phyloP scores from a whole-genome alignment of 768 basidiomycete genomes.

The Trametes cinnabarina region DNA sequence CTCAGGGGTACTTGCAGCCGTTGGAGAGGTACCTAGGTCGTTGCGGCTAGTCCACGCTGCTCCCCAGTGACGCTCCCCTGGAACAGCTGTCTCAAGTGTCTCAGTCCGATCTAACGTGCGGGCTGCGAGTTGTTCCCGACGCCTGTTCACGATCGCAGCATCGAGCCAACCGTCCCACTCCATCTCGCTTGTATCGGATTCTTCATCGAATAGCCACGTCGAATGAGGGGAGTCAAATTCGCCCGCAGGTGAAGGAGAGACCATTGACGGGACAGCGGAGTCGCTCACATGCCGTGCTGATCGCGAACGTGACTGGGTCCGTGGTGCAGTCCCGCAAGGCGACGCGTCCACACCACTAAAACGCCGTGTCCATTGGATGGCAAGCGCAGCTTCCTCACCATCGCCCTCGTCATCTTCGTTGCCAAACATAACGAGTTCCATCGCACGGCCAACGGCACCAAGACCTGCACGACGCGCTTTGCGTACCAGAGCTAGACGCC shows the following conservation, averaged over 20 bases:
- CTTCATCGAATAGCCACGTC: background rate
- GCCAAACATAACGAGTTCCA: slow-evolving; percentile 39
- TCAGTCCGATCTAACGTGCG: slow-evolving; percentile 1
- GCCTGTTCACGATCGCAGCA: slow-evolving; percentile 46
- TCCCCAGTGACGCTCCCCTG: slow-evolving; percentile 3
- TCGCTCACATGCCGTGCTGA: background rate
- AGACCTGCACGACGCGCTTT: slow-evolving; percentile 57
- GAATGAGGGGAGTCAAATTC: background rate
- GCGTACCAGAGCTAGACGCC: slow-evolving; percentile 51
- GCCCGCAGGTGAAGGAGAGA: background rate
- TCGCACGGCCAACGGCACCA: slow-evolving; percentile 53
- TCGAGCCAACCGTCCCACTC: slow-evolving; percentile 71
- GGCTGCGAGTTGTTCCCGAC: slow-evolving; percentile 27
- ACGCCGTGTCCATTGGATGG: slow-evolving; percentile 17
- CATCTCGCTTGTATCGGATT: slow-evolving; percentile 43
- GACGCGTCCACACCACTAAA: slow-evolving; percentile 17
- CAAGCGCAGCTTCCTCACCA: slow-evolving; percentile 20
- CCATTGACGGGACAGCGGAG: background rate
- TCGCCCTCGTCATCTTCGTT: slow-evolving; percentile 13
- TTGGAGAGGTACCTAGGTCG: background rate
- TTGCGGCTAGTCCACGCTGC: background rate
- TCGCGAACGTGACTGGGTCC: slow-evolving; percentile 5
- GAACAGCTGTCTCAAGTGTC: slow-evolving; percentile 2
- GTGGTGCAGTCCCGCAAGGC: slow-evolving; percentile 17
- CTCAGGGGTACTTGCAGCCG: background rate